Evolutionary conservation across 345 rosid species (phyloP).

Genomic region (Arabidopsis arenosa): DNA sequence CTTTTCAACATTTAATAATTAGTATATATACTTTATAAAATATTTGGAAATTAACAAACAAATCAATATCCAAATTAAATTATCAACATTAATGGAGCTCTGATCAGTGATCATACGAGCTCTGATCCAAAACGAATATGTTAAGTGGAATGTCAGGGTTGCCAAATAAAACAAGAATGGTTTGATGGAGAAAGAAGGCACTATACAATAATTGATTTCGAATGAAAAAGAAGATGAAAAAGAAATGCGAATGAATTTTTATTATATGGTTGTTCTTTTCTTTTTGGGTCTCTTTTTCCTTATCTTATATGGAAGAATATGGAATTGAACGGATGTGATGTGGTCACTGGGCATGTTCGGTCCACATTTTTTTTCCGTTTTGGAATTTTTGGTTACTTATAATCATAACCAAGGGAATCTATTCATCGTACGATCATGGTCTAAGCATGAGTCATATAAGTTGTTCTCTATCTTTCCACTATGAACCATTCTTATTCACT

Average conservation of each 20-base stretch:
- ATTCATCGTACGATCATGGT: conserved; percentile 31
- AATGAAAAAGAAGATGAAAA: conserved; percentile 17
- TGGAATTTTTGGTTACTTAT: conserved; percentile 14
- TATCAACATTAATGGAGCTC: background rate
- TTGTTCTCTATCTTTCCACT: conserved; percentile 40
- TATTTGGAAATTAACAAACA: background rate
- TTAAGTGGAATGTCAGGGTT: conserved; percentile 32
- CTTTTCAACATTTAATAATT: background rate
- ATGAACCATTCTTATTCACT: conserved; percentile 34
- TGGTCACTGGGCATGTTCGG: conserved; percentile 23
- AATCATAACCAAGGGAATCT: conserved; percentile 27
- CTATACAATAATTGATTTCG: conserved; percentile 17
- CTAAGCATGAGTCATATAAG: conserved; percentile 10
- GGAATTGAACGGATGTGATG: conserved; percentile 33
- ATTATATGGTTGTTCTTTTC: background rate
- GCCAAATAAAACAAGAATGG: conserved; percentile 29
- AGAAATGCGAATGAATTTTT: conserved; percentile 16
- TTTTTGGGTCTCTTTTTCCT: conserved; percentile 18
- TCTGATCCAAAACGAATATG: conserved; percentile 33
- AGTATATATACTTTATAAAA: conserved; percentile 3
- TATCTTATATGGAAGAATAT: conserved; percentile 34
- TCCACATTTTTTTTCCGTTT: conserved; percentile 15
- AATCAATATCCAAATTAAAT: background rate
- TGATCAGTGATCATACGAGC: background rate
- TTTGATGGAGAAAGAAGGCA: conserved; percentile 36